Evolutionary conservation across 495 filamentous ascomycete genomes (phyloP), one percentile per base, ranked within the genome.

Genomic region (Clavariopsis aquatica): DNA sequence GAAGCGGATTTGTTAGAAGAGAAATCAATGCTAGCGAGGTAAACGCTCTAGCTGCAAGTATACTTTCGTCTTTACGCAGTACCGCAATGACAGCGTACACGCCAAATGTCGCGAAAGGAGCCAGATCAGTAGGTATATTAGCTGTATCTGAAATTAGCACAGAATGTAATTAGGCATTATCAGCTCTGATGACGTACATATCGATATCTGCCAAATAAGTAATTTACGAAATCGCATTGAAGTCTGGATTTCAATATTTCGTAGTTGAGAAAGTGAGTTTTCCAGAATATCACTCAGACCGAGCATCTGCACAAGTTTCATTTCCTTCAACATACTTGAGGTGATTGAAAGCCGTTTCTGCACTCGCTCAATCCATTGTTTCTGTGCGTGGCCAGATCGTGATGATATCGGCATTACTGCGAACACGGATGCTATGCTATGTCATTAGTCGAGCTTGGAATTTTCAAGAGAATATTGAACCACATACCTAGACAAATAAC

Each of bases 241-340:
- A 13, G 29, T 56, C 27, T 56, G 2, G 3, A 56, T 56, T 38
- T 56, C 52, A 10, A 22, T 19, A 12, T 43, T 23, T 24, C 83
- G 2, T 83, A 84, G 45, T 84, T 84, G 23, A 73, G 56, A 13
- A 73, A 76, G 1, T 70, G 76, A 15, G 59, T 53, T 24, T 69
- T 53, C 20, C 74, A 57, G 2, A 8, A 41, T 43, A 41, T 23
- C 24, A 12, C 20, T 20, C 1, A 43, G 53, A 20, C 53, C 53
- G 9, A 57, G 31, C 31, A 43, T 57, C 12, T 57, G 29, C 20
- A 57, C 34, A 8, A 17, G 9, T 22, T 34, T 57, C 28, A 57
- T 38, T 5, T 38, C 53, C 15, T 43, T 15, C 12, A 57, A n/a
- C 36, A 57, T 45, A 26, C 28, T 43, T 22, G 31, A 22, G 2